Evolutionary conservation across 1,139 yeast species (phyloP).

Genomic region (Suhomyces guaymorum): DNA sequence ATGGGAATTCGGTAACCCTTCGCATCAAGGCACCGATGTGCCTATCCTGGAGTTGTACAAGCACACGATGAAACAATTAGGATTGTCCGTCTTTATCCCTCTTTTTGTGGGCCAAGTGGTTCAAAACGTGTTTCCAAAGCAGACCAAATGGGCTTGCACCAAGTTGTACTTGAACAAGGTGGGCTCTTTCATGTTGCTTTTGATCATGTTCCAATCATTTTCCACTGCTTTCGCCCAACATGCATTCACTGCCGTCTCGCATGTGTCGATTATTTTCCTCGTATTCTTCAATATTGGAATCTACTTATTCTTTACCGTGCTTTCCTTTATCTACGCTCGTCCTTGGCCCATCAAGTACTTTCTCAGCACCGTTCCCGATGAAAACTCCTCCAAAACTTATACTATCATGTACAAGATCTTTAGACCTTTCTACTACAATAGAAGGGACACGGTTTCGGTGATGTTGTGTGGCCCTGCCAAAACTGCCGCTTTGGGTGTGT

Average conservation of each 20-base stretch:
- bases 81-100: constrained; percentile 80
- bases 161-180: constrained; percentile 67
- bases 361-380: constrained; percentile 51
- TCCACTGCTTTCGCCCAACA: constrained; percentile 84
- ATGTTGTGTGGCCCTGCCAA: constrained; percentile 92
- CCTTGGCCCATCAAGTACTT: constrained; percentile 52
- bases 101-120: constrained; percentile 83
- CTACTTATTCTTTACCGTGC: constrained; percentile 67
- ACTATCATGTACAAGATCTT: constrained; percentile 40
- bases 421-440: constrained; percentile 68
- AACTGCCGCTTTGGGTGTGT: constrained; percentile 89
- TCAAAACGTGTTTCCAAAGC: constrained; percentile 67
- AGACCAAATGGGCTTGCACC: constrained; percentile 58
- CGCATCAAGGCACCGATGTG: constrained; percentile 47
- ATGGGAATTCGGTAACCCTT: constrained; percentile 85
- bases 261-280: constrained; percentile 66
- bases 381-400: constrained; percentile 44
- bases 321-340: constrained; percentile 61
- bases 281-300: constrained; percentile 81
- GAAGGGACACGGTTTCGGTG: constrained; percentile 72
- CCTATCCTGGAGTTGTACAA: constrained; percentile 60
- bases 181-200: constrained; percentile 73
- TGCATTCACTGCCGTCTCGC: constrained; percentile 73
- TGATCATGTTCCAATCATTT: constrained; percentile 82
- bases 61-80: constrained; percentile 82